Base-by-base conservation (phyloP, 1,139 yeast genomes). In the Yamadazyma buinensis region DNA sequence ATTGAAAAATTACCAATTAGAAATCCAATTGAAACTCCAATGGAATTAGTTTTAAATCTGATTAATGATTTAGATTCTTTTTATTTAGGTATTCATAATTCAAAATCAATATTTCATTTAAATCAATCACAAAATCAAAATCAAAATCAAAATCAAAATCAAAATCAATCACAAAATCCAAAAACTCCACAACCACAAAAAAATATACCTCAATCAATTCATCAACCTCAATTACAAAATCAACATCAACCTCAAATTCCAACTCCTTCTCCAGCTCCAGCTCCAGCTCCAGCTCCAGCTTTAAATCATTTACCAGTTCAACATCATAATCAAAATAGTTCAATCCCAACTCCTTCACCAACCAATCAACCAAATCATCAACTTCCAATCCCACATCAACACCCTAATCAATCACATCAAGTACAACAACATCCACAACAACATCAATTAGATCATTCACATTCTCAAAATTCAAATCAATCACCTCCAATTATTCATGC, bases 31-130 rank as follows among this genome's bases (percentile, higher is more conserved):
- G 30, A 19, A n/a, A 21, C 19, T 21, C 30, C 30, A 13, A 19
- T 21, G 22, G 30, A 28, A 7, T 28, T 28, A 20, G 21, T 28
- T 12, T 19, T 28, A 20, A 21, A 12, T 13, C 12, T 28, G 14
- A 18, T 28, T 14, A 26, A 34, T 15, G 28, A 22, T 15, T 20
- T 73, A 33, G 76, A 75, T n/a, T 77, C 73, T 41, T 17, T 17
- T 5, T 5, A 17, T 22, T 22, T n/a, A 17, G 19, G 19, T 17
- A 7, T 17, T 17, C 19, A 17, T 5, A 17, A 17, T 17, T 7
- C 19, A 17, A 17, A 17, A 17, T n/a, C n/a, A n/a, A n/a, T n/a
- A n/a, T n/a, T n/a, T n/a, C n/a, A n/a, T n/a, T n/a, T n/a, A n/a
- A n/a, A n/a, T n/a, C n/a, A n/a, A n/a, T n/a, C n/a, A n/a, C 5